A percentile compares a stretch with the other conserved stretches of the same genome.
phyloP scores from a whole-genome alignment of 805 yeast genomes.

The Candida sphagnicola region DNA sequence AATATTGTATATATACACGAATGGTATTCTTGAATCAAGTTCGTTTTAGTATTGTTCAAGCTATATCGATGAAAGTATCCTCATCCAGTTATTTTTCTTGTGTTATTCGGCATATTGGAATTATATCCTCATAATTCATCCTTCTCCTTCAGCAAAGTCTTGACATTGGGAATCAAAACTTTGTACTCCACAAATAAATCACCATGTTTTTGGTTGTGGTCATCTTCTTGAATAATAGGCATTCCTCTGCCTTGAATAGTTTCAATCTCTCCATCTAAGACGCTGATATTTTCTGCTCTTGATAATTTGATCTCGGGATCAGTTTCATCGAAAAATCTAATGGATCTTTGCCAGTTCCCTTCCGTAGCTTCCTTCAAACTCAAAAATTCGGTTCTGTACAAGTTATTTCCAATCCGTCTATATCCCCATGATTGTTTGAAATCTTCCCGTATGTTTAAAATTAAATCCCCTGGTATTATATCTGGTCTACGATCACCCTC shows the following conservation, averaged over 20 bases:
- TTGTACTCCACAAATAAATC: constrained; percentile 49
- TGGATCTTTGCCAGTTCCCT: constrained; percentile 78
- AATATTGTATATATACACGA: too few relatives aligned
- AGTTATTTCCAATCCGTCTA: constrained; percentile 68
- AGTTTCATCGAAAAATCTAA: constrained; percentile 63
- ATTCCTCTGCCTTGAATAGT: constrained; percentile 73
- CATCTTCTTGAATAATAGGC: constrained; percentile 53
- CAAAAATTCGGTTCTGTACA: constrained; percentile 79
- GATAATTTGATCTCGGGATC: constrained; percentile 42
- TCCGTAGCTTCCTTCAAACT: constrained; percentile 63
- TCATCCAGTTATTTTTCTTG: neutral
- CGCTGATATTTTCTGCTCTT: constrained; percentile 39
- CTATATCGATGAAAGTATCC: too few relatives aligned
- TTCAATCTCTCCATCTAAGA: constrained; percentile 70
- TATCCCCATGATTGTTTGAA: constrained; percentile 67
- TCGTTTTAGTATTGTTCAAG: too few relatives aligned
- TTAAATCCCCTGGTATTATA: constrained; percentile 74
- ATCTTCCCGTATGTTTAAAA: constrained; percentile 58
- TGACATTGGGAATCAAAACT: constrained; percentile 32
- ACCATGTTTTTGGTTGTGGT: constrained; percentile 38
- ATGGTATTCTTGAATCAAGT: too few relatives aligned
- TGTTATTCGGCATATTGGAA: too few relatives aligned
- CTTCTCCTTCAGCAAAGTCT: constrained; percentile 1
- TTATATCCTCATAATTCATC: constrained; percentile 9
- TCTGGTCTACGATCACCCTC: constrained; percentile 87